phyloP scores from a whole-genome alignment of 192 early-diverging fungal genomes.

The Chytriomyces hyalinus region DNA sequence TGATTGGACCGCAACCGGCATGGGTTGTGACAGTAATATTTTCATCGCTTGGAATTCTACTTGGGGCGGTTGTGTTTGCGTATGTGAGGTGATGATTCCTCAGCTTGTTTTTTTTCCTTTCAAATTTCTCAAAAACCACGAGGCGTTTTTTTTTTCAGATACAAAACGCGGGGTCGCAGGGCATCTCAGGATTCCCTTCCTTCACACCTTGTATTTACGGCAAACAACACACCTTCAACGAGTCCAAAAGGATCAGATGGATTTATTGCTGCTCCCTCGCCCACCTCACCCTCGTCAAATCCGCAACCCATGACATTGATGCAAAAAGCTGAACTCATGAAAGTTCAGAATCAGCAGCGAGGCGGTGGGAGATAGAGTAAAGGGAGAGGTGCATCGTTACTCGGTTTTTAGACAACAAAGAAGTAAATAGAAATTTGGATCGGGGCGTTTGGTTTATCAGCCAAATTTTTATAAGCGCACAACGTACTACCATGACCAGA shows the following conservation, averaged over 20 bases:
- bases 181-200: no score
- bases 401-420: no score
- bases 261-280: background rate
- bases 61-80: background rate
- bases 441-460: no score
- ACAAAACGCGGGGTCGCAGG: no score
- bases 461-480: no score
- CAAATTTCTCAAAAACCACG: no score
- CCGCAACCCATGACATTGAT: background rate
- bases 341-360: background rate
- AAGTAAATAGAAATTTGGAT: no score
- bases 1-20: slow-evolving; percentile 14
- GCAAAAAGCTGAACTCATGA: slow-evolving; percentile 1
- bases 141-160: no score
- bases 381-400: no score
- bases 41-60: slow-evolving; percentile 1
- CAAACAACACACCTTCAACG: background rate
- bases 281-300: background rate
- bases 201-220: no score
- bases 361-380: background rate
- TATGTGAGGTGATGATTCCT: background rate
- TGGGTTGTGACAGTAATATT: slow-evolving; percentile 22
- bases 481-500: no score
- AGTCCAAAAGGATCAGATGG: slow-evolving; percentile 1
- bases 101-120: no score